These are phyloP conservation scores for Orbilia javanica DNA, from an alignment of 2,329 filamentous ascomycete species.

Conservation along the genomic window DNA sequence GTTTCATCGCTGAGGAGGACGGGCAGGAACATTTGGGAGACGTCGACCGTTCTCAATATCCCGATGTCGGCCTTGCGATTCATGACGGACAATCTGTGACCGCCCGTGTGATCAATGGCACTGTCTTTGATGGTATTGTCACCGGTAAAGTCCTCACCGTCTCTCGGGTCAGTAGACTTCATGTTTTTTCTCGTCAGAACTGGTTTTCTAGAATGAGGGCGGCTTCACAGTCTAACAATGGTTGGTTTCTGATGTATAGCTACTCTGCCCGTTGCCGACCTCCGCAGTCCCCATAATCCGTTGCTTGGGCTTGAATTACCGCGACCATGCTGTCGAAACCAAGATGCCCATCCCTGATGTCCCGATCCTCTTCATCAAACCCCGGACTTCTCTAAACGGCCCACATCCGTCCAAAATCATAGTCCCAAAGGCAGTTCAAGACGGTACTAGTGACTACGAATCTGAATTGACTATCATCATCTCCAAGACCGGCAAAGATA, in stretches of 20 bases:
- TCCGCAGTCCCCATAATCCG: slow-evolving; percentile 70
- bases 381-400: slow-evolving; percentile 74
- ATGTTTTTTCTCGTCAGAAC: too few relatives aligned
- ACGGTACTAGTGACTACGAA: slow-evolving; percentile 80
- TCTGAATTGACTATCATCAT: slow-evolving; percentile 82
- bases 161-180: slow-evolving; percentile 59
- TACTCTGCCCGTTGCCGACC: slow-evolving; percentile 35
- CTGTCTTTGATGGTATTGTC: slow-evolving; percentile 64
- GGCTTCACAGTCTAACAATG: not conserved
- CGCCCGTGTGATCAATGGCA: slow-evolving; percentile 64
- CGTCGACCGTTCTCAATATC: slow-evolving; percentile 63
- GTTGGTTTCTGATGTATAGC: slow-evolving; percentile 5
- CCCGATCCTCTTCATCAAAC: slow-evolving; percentile 81
- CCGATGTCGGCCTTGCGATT: slow-evolving; percentile 65
- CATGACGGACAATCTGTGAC: slow-evolving; percentile 64
- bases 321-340: slow-evolving; percentile 77
- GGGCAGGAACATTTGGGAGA: slow-evolving; percentile 66
- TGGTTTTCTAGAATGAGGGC: not conserved
- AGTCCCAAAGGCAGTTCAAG: slow-evolving; percentile 75
- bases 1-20: slow-evolving; percentile 67
- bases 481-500: slow-evolving; percentile 75
- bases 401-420: slow-evolving; percentile 70
- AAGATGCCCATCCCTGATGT: slow-evolving; percentile 77
- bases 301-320: slow-evolving; percentile 79
- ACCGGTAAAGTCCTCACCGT: slow-evolving; percentile 63